Base-by-base conservation (phyloP, 2,329 filamentous ascomycete genomes). In the Sordariomycetes sp. region DNA sequence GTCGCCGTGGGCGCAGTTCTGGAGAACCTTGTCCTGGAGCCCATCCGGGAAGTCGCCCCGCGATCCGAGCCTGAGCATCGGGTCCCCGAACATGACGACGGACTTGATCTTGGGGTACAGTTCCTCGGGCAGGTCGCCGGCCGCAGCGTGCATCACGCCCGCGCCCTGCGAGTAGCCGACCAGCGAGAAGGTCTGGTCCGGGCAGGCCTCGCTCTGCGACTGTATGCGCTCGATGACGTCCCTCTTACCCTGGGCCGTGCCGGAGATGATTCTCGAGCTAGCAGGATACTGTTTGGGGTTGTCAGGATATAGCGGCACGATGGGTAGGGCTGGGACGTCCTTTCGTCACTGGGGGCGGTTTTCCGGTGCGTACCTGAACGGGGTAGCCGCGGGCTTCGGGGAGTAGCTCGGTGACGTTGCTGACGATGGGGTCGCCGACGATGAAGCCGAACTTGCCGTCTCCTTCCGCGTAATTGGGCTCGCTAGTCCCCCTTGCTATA, bases 111-210 rank as follows among this genome's bases (percentile, higher is more conserved):
- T 57, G 52, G 20, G 24, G 32, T 59, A 56, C 10, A 62, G 56
- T 1, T 40, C n/a, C 16, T 20, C 16, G 1, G 61, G 61, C 12
- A 62, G 53, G 10, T 46, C 22, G 3, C 46, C 48, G 2, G 54
- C 55, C 25, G 59, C 61, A 18, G 20, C n/a, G 34, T 60, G 61
- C 50, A 61, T 59, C 2, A 62, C 55, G 8, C 20, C 35, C 7
- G 61, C 61, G 18, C 61, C 61, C 53, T 62, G 61, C 14, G 61
- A 62, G 56, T 62, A 62, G 3, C 61, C 61, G n/a, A 62, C 58
- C 18, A 62, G 50, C 2, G 61, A 55, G 37, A 62, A 62, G 3
- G 46, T 57, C 59, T 62, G 61, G 18, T 55, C 34, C 20, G 61
- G 61, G 24, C 61, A 62, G 10, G 16, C n/a, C 4, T 3, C 28